Percentiles rank a stretch among this genome's conserved stretches.
Conservation (phyloP, 2,329 filamentous ascomycete genomes). For the Apiospora arundinis region DNA sequence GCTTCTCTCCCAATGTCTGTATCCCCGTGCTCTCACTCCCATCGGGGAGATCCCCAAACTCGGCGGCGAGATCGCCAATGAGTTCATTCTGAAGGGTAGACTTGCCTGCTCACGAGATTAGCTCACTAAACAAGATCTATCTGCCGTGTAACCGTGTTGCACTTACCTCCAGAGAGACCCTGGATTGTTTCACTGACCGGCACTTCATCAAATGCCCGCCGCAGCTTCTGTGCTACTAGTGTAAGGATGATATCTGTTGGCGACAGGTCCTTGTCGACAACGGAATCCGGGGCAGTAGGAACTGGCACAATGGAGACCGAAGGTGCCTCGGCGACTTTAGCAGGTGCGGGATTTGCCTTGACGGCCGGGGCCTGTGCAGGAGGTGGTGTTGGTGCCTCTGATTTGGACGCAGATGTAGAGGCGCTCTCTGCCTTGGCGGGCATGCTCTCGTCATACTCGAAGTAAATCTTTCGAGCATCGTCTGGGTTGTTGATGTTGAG, state of each 20-base stretch:
- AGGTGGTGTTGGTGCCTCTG: background rate
- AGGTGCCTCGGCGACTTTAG: background rate
- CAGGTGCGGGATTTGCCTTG: too few species aligned
- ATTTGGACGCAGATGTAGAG: background rate
- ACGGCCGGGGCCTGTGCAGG: background rate
- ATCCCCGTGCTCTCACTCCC: slow-evolving; percentile 64
- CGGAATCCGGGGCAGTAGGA: background rate
- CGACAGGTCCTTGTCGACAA: background rate
- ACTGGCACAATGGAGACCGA: background rate
- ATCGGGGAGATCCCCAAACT: background rate
- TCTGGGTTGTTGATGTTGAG: background rate
- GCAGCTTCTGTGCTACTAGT: background rate
- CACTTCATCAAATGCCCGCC: background rate
- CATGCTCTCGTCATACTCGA: slow-evolving; percentile 2
- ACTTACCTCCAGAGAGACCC: slow-evolving; percentile 1
- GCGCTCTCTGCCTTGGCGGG: background rate
- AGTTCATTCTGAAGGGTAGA: background rate
- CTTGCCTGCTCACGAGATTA: background rate
- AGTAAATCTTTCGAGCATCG: slow-evolving; percentile 2
- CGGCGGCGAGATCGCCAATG: background rate
- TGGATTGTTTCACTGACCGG: background rate
- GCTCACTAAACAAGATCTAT: too few species aligned
- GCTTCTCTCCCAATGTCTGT: background rate
- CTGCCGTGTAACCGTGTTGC: background rate
- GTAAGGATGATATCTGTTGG: background rate